A percentile compares a stretch with the other conserved stretches of the same genome.
phyloP scores from a whole-genome alignment of 768 basidiomycete species.

The Pleurotus tuoliensis region DNA sequence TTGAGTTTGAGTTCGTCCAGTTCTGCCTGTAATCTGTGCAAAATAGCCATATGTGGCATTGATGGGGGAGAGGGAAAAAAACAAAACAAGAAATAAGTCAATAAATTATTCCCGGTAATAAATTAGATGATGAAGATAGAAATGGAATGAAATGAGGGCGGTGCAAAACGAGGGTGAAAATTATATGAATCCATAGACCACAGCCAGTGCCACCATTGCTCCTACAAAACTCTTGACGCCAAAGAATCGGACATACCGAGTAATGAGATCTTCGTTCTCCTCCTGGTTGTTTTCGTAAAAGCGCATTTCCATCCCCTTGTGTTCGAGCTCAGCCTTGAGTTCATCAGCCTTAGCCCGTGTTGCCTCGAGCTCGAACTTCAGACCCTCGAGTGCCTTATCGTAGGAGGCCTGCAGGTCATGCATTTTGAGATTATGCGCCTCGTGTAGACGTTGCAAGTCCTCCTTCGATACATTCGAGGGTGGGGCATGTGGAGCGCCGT shows the following conservation, averaged over 20 bases:
- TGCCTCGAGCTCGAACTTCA: slow-evolving; percentile 56
- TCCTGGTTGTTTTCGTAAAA: slow-evolving; percentile 79
- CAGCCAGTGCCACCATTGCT: slow-evolving; percentile 47
- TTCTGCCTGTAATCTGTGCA: slow-evolving; percentile 65
- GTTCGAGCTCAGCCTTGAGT: slow-evolving; percentile 54
- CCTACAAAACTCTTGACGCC: slow-evolving; percentile 54
- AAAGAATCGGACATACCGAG: slow-evolving; percentile 70
- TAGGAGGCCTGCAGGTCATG: slow-evolving; percentile 69
- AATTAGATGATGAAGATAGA: slow-evolving; percentile 9
- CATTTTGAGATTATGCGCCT: slow-evolving; percentile 82
- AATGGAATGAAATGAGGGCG: slow-evolving; percentile 36
- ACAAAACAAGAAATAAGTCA: slow-evolving; percentile 24
- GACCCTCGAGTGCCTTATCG: slow-evolving; percentile 48
- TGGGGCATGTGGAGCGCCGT: slow-evolving; percentile 30
- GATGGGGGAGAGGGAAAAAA: slow-evolving; percentile 16
- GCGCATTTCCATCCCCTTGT: slow-evolving; percentile 79
- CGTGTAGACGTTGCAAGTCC: slow-evolving; percentile 72
- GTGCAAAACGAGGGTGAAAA: slow-evolving; percentile 25
- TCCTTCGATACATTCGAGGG: slow-evolving; percentile 63
- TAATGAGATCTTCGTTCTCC: slow-evolving; percentile 69
- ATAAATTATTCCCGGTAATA: slow-evolving; percentile 30
- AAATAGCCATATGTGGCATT: slow-evolving; percentile 8
- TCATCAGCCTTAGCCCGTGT: slow-evolving; percentile 46
- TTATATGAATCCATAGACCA: slow-evolving; percentile 52
- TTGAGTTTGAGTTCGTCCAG: slow-evolving; percentile 46